A percentile compares a stretch with the other conserved stretches of the same genome.
These are phyloP conservation scores for Lablab purpureus DNA, from an alignment of 306 rosid genomes.

Conservation along the genomic window DNA sequence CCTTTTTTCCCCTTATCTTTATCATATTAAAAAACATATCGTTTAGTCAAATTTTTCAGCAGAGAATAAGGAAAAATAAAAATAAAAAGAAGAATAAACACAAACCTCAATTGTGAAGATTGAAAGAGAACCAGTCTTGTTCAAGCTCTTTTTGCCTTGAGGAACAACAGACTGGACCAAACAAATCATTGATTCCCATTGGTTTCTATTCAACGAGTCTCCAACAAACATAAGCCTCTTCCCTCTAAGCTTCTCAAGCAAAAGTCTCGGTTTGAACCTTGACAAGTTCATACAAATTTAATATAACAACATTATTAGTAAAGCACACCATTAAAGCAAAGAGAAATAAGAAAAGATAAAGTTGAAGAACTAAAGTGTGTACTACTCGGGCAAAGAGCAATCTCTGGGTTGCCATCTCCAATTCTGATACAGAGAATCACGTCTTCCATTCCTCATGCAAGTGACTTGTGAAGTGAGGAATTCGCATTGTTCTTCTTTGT, in stretches of 20 bases:
- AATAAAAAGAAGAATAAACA: not conserved
- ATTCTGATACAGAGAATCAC: conserved; percentile 79
- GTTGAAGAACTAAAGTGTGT: not conserved
- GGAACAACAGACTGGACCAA: conserved; percentile 81
- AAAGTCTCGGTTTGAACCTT: conserved; percentile 84
- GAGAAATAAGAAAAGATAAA: not conserved
- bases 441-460: conserved; percentile 90
- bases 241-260: conserved; percentile 88
- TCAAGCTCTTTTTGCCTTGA: conserved; percentile 69
- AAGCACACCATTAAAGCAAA: not conserved
- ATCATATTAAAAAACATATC: too few relatives aligned
- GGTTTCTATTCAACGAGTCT: conserved; percentile 93
- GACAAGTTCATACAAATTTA: not conserved
- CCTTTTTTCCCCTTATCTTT: not conserved
- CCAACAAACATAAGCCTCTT: conserved; percentile 99
- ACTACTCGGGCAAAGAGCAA: conserved; percentile 92
- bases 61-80: not conserved
- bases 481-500: conserved; percentile 88
- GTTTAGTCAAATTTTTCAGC: not conserved
- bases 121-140: conserved; percentile 75
- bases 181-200: conserved; percentile 99
- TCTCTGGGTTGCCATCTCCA: conserved; percentile 98
- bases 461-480: conserved; percentile 89
- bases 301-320: not conserved
- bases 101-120: conserved; percentile 78